Percentiles rank a stretch among this genome's conserved stretches.
Conservation (phyloP, 2,329 filamentous ascomycete genomes). For the Furcasterigmium sp. region DNA sequence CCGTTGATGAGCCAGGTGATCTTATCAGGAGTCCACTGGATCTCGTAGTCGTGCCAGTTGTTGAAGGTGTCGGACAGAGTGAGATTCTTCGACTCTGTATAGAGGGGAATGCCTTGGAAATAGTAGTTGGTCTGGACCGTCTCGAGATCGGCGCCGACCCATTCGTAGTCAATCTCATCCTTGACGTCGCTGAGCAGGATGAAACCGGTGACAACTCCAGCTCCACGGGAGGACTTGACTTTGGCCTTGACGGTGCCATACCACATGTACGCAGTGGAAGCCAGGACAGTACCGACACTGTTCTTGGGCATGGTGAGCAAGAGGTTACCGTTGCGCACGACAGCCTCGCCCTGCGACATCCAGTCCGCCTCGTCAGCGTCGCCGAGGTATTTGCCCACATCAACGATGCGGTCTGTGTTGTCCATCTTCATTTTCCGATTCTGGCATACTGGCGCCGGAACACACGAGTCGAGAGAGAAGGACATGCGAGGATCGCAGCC, state of each 20-base stretch:
- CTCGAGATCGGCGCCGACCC: constrained; percentile 72
- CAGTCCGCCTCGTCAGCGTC: constrained; percentile 77
- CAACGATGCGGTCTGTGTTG: constrained; percentile 61
- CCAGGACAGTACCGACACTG: constrained; percentile 82
- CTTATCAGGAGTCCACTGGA: constrained; percentile 84
- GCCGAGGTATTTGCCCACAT: constrained; percentile 80
- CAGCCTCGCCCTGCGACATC: constrained; percentile 77
- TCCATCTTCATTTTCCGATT: constrained; percentile 69
- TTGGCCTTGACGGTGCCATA: constrained; percentile 88
- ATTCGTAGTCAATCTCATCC: constrained; percentile 98
- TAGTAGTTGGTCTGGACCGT: constrained; percentile 94
- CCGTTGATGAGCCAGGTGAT: constrained; percentile 89
- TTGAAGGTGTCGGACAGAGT: constrained; percentile 64
- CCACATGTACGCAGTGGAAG: constrained; percentile 86
- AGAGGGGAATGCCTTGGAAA: constrained; percentile 87
- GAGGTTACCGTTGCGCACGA: constrained; percentile 62
- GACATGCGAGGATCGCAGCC: constrained; percentile 90
- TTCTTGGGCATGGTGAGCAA: constrained; percentile 85
- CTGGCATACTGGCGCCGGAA: constrained; percentile 78
- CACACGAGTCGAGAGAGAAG: constrained; percentile 76
- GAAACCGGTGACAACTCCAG: constrained; percentile 93
- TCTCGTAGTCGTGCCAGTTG: constrained; percentile 84
- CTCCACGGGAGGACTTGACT: constrained; percentile 77
- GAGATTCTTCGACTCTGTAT: constrained; percentile 71
- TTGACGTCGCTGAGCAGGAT: constrained; percentile 94